Conservation (phyloP, 805 yeast species). For the Jamesozyma piceae region DNA sequence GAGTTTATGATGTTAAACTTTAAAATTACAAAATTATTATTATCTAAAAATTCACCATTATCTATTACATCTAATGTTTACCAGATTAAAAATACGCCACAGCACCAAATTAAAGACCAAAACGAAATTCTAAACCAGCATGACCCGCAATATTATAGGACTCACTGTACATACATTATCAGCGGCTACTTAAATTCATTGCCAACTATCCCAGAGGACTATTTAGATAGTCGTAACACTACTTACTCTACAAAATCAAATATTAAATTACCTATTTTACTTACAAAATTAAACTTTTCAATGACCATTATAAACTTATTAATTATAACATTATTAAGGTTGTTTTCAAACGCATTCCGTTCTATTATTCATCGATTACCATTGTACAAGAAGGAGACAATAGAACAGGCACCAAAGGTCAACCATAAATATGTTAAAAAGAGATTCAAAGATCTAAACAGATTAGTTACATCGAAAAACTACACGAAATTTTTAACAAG, state of each 20-base stretch:
- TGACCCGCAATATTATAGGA: no score
- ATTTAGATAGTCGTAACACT: neutral
- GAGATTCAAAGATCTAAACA: constrained; percentile 11
- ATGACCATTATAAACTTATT: neutral
- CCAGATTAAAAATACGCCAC: neutral
- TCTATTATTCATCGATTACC: neutral
- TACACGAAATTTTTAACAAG: constrained; percentile 14
- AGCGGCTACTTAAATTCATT: constrained; percentile 19
- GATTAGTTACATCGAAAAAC: constrained; percentile 23
- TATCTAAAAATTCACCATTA: neutral
- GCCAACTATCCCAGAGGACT: constrained; percentile 13
- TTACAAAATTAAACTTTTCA: neutral
- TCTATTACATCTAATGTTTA: neutral
- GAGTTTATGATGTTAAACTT: neutral
- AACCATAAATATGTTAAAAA: neutral
- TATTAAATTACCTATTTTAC: neutral
- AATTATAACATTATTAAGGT: neutral
- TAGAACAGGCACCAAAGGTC: neutral
- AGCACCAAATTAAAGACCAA: no score
- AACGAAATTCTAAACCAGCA: no score
- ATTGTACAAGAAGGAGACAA: no score
- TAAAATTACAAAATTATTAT: neutral
- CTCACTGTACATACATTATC: constrained; percentile 9
- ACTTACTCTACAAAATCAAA: neutral
- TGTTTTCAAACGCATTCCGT: neutral